phyloP scores from a whole-genome alignment of 495 filamentous ascomycete genomes.

The Aspergillus bertholletiae region DNA sequence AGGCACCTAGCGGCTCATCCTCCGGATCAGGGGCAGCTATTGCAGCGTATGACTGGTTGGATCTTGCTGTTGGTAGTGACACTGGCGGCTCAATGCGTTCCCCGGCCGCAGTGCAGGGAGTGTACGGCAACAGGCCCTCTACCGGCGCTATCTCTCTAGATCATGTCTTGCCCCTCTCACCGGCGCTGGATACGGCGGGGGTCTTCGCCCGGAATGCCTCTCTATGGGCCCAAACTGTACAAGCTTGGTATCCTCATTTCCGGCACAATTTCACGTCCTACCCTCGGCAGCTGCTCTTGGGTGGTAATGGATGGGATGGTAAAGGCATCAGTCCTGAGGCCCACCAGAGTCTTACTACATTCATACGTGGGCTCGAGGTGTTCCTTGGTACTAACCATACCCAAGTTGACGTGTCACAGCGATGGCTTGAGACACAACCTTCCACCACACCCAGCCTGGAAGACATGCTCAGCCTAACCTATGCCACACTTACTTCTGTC shows the following conservation, averaged over 20 bases:
- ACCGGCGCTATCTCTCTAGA: constrained; percentile 19
- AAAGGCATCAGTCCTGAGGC: no score
- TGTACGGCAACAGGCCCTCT: constrained; percentile 31
- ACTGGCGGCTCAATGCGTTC: constrained; percentile 39
- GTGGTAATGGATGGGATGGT: no score
- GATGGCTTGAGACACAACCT: constrained; percentile 18
- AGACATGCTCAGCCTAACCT: constrained; percentile 28
- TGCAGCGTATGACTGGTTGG: constrained; percentile 38
- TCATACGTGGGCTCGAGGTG: no score
- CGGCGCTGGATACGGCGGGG: constrained; percentile 45
- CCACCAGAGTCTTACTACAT: no score
- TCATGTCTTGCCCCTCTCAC: constrained; percentile 41
- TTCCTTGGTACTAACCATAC: no score
- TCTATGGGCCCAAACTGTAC: no score
- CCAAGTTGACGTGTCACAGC: no score
- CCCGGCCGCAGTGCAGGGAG: constrained; percentile 30
- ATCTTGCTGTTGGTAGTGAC: constrained; percentile 44
- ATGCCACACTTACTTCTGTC: constrained; percentile 48
- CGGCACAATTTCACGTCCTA: no score
- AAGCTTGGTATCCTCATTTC: no score
- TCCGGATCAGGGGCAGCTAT: constrained; percentile 33
- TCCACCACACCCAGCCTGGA: constrained; percentile 26
- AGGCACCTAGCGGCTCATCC: constrained; percentile 29
- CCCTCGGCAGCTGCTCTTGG: no score
- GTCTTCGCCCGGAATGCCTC: constrained; percentile 26